Evolutionary conservation across 2,329 filamentous ascomycete species (phyloP).

Genomic region (Ophiostoma perfectum): DNA sequence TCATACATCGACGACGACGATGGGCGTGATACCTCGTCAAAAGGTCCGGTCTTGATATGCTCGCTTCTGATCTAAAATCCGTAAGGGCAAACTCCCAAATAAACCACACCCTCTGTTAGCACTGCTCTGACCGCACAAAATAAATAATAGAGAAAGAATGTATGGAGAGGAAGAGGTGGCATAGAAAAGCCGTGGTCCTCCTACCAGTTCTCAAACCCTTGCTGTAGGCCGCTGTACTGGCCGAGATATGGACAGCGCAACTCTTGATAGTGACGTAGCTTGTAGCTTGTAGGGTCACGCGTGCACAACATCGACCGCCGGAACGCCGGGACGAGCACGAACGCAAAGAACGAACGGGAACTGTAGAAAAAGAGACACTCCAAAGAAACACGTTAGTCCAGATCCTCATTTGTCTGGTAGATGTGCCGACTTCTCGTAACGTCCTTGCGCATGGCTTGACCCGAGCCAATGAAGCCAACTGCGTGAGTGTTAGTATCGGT

Average conservation of each 20-base stretch:
- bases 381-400: constrained; percentile 50
- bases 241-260: not conserved
- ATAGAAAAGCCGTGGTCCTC: not conserved
- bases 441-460: constrained; percentile 93
- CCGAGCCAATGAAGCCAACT: constrained; percentile 97
- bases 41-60: not conserved
- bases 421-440: constrained; percentile 74
- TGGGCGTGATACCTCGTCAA: not conserved
- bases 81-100: not conserved
- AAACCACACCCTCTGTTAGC: not conserved
- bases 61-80: not conserved
- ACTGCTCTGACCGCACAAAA: not conserved
- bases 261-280: not conserved
- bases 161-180: not conserved
- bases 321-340: no score
- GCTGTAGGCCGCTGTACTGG: not conserved
- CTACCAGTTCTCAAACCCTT: not conserved
- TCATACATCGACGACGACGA: not conserved
- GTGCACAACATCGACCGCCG: not conserved
- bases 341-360: not conserved
- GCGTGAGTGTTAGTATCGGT: constrained; percentile 29
- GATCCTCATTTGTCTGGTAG: constrained; percentile 70
- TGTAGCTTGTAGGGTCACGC: not conserved
- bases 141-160: not conserved
- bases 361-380: not conserved